phyloP scores from a whole-genome alignment of 2,329 filamentous ascomycete genomes.

The Paecilomyces fulvus region DNA sequence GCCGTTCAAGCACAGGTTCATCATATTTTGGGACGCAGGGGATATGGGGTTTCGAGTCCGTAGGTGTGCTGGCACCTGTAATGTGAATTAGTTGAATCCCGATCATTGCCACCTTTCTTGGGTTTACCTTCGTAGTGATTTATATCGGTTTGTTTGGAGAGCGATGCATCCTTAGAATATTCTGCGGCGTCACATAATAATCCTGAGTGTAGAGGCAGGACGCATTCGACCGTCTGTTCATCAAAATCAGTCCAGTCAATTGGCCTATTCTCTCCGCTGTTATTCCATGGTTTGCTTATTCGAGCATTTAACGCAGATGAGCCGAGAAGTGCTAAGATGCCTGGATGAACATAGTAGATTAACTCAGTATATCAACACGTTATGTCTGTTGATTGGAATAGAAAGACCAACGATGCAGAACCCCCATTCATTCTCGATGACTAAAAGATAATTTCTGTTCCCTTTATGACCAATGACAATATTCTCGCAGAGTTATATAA shows the following conservation, averaged over 20 bases:
- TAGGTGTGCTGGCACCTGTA: not conserved
- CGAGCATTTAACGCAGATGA: not conserved
- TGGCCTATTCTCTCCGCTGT: not conserved
- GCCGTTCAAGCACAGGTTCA: not conserved
- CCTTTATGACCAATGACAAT: too few relatives aligned
- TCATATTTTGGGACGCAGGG: not conserved
- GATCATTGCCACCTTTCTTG: not conserved
- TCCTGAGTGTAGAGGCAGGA: not conserved
- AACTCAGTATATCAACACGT: slow-evolving; percentile 18
- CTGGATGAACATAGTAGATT: not conserved
- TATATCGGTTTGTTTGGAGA: not conserved
- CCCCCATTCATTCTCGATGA: not conserved
- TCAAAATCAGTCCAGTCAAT: not conserved
- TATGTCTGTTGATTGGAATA: not conserved
- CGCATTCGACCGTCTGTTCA: not conserved
- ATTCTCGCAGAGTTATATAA: not conserved
- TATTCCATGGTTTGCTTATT: not conserved
- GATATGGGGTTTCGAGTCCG: not conserved
- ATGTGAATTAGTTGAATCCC: not conserved
- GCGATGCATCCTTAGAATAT: not conserved
- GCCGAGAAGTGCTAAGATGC: not conserved
- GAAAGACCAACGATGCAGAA: not conserved
- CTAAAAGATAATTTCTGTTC: too few relatives aligned
- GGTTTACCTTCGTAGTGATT: not conserved
- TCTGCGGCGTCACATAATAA: not conserved